Evolutionary conservation across 441 rosid genomes (phyloP).

Genomic region (Eutrema salsugineum): DNA sequence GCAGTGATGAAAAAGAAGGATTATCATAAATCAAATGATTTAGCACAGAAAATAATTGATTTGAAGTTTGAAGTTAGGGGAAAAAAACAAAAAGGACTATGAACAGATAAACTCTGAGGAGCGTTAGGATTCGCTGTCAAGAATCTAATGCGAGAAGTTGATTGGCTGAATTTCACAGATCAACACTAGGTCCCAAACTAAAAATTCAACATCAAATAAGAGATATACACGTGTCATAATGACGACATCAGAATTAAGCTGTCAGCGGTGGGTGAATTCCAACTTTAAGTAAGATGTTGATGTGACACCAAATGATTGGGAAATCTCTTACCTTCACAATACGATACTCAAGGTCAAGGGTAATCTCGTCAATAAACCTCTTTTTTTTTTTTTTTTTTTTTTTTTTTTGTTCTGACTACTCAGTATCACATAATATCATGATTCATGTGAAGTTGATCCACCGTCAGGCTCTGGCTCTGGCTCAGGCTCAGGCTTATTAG

Average conservation of each 20-base stretch:
- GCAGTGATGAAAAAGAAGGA: neutral
- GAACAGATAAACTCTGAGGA: slow-evolving; percentile 29
- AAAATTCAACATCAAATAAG: neutral
- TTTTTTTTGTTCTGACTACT: neutral
- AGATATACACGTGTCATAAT: neutral
- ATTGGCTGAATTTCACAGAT: slow-evolving; percentile 23
- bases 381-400: neutral
- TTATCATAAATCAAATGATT: neutral
- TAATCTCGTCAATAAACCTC: neutral
- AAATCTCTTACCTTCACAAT: neutral
- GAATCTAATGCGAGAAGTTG: slow-evolving; percentile 30
- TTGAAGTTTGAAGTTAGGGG: too few species aligned
- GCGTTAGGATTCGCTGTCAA: slow-evolving; percentile 35
- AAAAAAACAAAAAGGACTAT: neutral
- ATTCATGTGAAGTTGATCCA: neutral
- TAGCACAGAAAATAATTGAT: neutral
- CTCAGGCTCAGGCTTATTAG: too few species aligned
- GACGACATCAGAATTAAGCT: slow-evolving; percentile 4
- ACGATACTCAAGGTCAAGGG: neutral
- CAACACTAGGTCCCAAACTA: neutral
- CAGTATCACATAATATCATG: neutral
- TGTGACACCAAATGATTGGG: slow-evolving; percentile 34
- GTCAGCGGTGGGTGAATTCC: slow-evolving; percentile 23
- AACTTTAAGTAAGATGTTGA: slow-evolving; percentile 23
- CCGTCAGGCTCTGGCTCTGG: neutral